These are phyloP conservation scores for Penicillium sp. DNA, from an alignment of 2,329 filamentous ascomycete genomes.

Conservation along the genomic window DNA sequence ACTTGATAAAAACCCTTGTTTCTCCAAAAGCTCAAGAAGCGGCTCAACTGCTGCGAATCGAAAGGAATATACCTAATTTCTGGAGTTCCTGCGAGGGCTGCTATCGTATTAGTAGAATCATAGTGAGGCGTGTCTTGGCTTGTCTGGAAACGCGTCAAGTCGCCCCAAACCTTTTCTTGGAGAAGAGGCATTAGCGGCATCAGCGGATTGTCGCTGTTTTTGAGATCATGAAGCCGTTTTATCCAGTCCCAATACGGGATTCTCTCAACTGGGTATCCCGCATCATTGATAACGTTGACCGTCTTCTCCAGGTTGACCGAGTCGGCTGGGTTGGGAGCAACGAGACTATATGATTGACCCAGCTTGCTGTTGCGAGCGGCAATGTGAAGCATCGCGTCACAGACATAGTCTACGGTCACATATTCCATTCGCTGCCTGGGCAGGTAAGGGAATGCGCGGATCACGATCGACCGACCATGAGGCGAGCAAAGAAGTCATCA, in stretches of 20 bases:
- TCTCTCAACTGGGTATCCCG: slow-evolving; percentile 2
- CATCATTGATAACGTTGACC: slow-evolving; percentile 3
- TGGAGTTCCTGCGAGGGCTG: slow-evolving; percentile 7
- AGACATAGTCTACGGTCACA: slow-evolving; percentile 14
- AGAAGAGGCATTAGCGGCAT: slow-evolving; percentile 39
- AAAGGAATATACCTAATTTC: slow-evolving; percentile 5
- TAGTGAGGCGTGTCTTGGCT: slow-evolving; percentile 12
- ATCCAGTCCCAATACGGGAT: slow-evolving; percentile 3
- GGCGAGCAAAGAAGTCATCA: slow-evolving; percentile 55
- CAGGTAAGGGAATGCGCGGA: slow-evolving; percentile 40
- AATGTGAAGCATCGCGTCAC: slow-evolving; percentile 11
- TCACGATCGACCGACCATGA: slow-evolving; percentile 76
- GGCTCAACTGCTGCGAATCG: background rate
- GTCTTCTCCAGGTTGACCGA: slow-evolving; percentile 12
- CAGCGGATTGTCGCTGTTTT: slow-evolving; percentile 6
- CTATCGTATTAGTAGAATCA: slow-evolving; percentile 7
- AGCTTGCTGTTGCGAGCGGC: slow-evolving; percentile 8
- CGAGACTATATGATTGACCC: slow-evolving; percentile 14
- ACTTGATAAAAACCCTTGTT: background rate
- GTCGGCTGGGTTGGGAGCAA: slow-evolving; percentile 6
- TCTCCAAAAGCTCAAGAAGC: background rate
- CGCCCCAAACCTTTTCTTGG: slow-evolving; percentile 32
- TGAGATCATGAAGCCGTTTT: background rate
- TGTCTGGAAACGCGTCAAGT: slow-evolving; percentile 24
- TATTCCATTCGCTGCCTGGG: slow-evolving; percentile 18